phyloP scores from a whole-genome alignment of 2,329 filamentous ascomycete species.

The Periconia digitata region DNA sequence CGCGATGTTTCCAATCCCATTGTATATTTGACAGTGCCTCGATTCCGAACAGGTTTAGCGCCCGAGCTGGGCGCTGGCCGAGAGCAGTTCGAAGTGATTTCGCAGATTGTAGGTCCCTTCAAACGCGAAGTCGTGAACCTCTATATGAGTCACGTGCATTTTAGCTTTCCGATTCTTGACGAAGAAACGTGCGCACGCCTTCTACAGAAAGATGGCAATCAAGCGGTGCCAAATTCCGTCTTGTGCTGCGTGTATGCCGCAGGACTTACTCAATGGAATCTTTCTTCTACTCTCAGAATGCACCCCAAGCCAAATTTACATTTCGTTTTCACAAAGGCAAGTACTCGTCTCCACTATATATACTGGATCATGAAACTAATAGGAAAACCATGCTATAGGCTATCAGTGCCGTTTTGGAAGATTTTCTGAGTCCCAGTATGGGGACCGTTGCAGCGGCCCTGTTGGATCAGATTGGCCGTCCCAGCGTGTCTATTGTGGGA shows the following conservation, averaged over 20 bases:
- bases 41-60: constrained; percentile 51
- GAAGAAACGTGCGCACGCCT: constrained; percentile 38
- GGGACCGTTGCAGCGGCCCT: constrained; percentile 44
- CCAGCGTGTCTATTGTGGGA: constrained; percentile 38
- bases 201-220: constrained; percentile 37
- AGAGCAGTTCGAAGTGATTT: constrained; percentile 44
- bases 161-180: constrained; percentile 45
- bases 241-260: constrained; percentile 45
- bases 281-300: constrained; percentile 38
- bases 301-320: constrained; percentile 41
- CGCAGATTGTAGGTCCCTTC: constrained; percentile 44
- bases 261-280: constrained; percentile 41
- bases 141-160: constrained; percentile 46
- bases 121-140: constrained; percentile 46
- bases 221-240: constrained; percentile 38
- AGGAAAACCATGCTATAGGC: constrained; percentile 14
- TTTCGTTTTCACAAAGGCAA: constrained; percentile 44
- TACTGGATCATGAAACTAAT: background rate
- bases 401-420: constrained; percentile 45
- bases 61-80: constrained; percentile 38
- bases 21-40: constrained; percentile 51
- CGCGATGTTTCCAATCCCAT: constrained; percentile 46
- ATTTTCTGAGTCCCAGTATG: constrained; percentile 46
- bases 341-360: background rate
- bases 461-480: constrained; percentile 44